Percentiles rank a stretch among this genome's conserved stretches.
These are phyloP conservation scores for Limtongia smithiae DNA, from an alignment of 805 yeast species.

Conservation along the genomic window DNA sequence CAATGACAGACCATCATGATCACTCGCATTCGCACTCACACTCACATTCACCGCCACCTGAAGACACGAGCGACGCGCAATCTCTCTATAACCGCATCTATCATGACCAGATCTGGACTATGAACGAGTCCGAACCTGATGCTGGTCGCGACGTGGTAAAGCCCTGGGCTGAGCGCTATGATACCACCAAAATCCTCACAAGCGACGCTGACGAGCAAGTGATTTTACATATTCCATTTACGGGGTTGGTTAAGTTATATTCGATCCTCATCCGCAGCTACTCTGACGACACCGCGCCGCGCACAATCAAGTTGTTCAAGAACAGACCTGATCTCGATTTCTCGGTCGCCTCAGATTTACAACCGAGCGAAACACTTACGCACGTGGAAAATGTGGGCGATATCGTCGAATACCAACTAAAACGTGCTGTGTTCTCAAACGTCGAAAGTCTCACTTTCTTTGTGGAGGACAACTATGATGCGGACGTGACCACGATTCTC, in stretches of 20 bases:
- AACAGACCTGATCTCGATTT: conserved; percentile 72
- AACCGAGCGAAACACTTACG: conserved; percentile 46
- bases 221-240: conserved; percentile 74
- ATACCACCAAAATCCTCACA: conserved; percentile 45
- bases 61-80: conserved; percentile 62
- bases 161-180: conserved; percentile 47
- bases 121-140: conserved; percentile 57
- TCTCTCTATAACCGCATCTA: conserved; percentile 57
- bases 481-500: conserved; percentile 54
- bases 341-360: conserved; percentile 49
- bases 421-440: conserved; percentile 70
- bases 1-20: not conserved
- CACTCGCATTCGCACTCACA: conserved; percentile 18
- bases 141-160: conserved; percentile 55
- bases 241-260: conserved; percentile 67
- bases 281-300: conserved; percentile 62
- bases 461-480: conserved; percentile 62
- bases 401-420: conserved; percentile 78
- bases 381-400: conserved; percentile 58
- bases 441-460: conserved; percentile 65
- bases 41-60: conserved; percentile 53
- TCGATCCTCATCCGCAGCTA: conserved; percentile 68
- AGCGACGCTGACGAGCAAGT: conserved; percentile 82
- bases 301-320: conserved; percentile 64
- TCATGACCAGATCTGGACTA: conserved; percentile 54